These are phyloP conservation scores for Xerocomellus intermedius DNA, from an alignment of 768 basidiomycete genomes.

Conservation along the genomic window DNA sequence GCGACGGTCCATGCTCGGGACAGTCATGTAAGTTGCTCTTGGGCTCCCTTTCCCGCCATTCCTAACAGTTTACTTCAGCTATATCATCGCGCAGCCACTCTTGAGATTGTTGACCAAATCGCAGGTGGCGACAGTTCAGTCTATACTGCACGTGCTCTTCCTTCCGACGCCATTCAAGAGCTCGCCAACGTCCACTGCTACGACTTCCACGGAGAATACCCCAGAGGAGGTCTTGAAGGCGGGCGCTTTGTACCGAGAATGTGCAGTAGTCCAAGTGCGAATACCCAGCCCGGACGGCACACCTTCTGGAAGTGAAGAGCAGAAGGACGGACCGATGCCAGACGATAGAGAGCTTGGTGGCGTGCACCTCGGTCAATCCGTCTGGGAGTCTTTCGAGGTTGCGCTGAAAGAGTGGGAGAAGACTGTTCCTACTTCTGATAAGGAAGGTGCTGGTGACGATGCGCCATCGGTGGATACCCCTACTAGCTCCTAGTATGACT, in stretches of 20 bases:
- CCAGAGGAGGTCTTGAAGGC: constrained; percentile 71
- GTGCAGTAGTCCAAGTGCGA: constrained; percentile 55
- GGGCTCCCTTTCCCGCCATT: not conserved
- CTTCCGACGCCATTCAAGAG: constrained; percentile 77
- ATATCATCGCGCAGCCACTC: constrained; percentile 63
- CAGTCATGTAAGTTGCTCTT: constrained; percentile 46
- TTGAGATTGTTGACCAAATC: constrained; percentile 71
- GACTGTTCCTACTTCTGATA: constrained; percentile 21
- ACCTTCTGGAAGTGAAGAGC: constrained; percentile 25
- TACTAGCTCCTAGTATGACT: constrained; percentile 15
- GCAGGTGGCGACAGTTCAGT: constrained; percentile 61
- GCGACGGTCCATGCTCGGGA: constrained; percentile 42
- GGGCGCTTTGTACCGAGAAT: constrained; percentile 75
- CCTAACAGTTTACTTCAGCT: constrained; percentile 41
- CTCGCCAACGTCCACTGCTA: constrained; percentile 25
- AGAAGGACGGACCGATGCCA: constrained; percentile 37
- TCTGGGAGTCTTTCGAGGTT: constrained; percentile 77
- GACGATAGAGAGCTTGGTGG: constrained; percentile 75
- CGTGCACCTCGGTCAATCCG: constrained; percentile 59
- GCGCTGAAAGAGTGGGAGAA: constrained; percentile 68
- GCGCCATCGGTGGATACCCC: constrained; percentile 24
- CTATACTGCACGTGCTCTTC: constrained; percentile 78
- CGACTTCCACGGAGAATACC: constrained; percentile 13
- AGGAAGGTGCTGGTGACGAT: constrained; percentile 22
- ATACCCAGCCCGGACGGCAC: constrained; percentile 32